phyloP scores from a whole-genome alignment of 768 basidiomycete species.

The Rhodotorula babjevae region DNA sequence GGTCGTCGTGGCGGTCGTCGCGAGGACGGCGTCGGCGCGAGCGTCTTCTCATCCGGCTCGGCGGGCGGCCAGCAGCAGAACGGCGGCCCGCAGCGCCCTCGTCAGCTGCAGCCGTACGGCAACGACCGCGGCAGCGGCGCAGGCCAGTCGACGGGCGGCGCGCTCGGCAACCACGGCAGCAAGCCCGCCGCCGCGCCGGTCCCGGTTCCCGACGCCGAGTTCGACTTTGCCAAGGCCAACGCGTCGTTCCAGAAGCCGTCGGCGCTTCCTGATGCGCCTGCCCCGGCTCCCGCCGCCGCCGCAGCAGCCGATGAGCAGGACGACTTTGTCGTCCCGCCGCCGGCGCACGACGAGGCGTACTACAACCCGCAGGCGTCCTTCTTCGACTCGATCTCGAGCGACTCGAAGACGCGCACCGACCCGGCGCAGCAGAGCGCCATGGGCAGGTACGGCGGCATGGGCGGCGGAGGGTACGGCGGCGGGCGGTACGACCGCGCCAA shows the following conservation, averaged over 20 bases:
- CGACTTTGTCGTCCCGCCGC: constrained; percentile 31
- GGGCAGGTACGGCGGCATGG: constrained; percentile 16
- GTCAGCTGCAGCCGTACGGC: constrained; percentile 21
- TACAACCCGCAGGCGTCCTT: constrained; percentile 44
- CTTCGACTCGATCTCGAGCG: constrained; percentile 45
- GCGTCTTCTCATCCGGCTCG: constrained; percentile 12
- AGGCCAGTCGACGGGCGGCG: background rate
- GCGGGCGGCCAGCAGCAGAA: background rate
- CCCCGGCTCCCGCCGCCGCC: background rate
- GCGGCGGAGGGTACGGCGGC: constrained; percentile 26
- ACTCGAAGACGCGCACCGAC: constrained; percentile 38
- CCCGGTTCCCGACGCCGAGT: constrained; percentile 39
- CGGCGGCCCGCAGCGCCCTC: background rate
- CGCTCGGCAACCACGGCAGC: background rate
- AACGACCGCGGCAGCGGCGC: too few species aligned
- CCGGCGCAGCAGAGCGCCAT: constrained; percentile 6
- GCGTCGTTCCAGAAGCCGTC: constrained; percentile 43
- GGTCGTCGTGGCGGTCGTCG: background rate
- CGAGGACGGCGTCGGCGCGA: constrained; percentile 25
- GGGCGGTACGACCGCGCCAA: constrained; percentile 37
- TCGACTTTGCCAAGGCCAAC: constrained; percentile 44
- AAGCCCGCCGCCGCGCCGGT: background rate
- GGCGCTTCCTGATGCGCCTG: background rate
- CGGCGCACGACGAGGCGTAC: constrained; percentile 15
- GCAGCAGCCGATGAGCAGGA: constrained; percentile 8